A percentile compares a stretch with the other conserved stretches of the same genome.
Conservation (phyloP, 2,329 filamentous ascomycete species). For the Colletotrichum acutatum region DNA sequence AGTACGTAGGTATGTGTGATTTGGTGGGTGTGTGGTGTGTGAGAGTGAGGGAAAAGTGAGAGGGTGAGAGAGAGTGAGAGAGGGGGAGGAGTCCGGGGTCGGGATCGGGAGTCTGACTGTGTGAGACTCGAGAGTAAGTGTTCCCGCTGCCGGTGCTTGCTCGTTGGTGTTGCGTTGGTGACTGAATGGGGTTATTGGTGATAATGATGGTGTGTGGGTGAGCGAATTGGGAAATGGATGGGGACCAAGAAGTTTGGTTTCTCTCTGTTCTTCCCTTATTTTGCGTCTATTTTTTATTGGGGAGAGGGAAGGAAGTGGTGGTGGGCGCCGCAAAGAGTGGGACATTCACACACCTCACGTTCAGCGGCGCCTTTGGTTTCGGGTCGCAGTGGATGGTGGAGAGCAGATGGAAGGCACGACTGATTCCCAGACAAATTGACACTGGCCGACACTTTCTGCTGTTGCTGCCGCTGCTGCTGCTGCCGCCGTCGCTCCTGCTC, state of each 20-base stretch:
- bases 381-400: neutral
- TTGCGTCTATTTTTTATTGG: neutral
- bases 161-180: conserved; percentile 12
- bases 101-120: neutral
- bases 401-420: neutral
- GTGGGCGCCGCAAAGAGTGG: conserved; percentile 5
- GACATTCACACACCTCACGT: conserved; percentile 5
- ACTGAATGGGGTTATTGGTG: conserved; percentile 8
- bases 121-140: conserved; percentile 10
- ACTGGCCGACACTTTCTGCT: neutral
- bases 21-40: neutral
- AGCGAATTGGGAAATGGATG: conserved; percentile 1
- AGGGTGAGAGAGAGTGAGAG: neutral
- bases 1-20: too few species aligned
- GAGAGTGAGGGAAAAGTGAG: neutral
- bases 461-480: too few species aligned
- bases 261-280: neutral
- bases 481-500: too few species aligned
- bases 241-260: conserved; percentile 7
- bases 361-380: neutral
- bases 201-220: neutral
- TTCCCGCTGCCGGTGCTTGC: conserved; percentile 12
- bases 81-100: conserved; percentile 1
- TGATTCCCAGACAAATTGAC: neutral
- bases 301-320: neutral